phyloP scores from a whole-genome alignment of 768 basidiomycete genomes.

The Tricholoma saponaceum region DNA sequence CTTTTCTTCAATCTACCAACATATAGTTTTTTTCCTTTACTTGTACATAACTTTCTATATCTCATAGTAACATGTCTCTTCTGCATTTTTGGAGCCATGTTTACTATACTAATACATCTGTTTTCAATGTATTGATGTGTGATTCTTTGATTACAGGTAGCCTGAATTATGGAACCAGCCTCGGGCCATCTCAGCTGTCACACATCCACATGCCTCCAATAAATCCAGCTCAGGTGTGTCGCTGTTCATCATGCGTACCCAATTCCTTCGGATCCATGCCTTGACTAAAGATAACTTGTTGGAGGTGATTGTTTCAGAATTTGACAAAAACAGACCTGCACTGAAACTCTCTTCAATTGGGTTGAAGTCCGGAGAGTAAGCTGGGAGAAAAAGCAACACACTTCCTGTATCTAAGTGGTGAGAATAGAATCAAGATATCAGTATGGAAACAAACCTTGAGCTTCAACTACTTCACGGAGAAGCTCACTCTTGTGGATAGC shows the following conservation, averaged over 20 bases:
- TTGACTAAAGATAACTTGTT: no score
- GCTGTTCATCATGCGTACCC: not conserved
- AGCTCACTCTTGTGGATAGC: not conserved
- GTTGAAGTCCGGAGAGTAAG: slow-evolving; percentile 33
- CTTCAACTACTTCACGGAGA: slow-evolving; percentile 24
- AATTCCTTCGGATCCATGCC: slow-evolving; percentile 19
- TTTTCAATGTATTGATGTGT: not conserved
- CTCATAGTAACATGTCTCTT: not conserved
- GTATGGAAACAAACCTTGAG: slow-evolving; percentile 26
- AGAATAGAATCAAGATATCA: slow-evolving; percentile 18
- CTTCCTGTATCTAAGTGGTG: slow-evolving; percentile 11
- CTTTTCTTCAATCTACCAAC: not conserved
- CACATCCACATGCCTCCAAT: slow-evolving; percentile 17
- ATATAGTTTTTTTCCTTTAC: not conserved
- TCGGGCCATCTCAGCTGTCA: slow-evolving; percentile 22
- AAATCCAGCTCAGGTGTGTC: slow-evolving; percentile 15
- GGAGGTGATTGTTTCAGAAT: not conserved
- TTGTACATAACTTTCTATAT: not conserved
- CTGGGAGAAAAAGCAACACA: slow-evolving; percentile 23
- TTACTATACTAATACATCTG: not conserved
- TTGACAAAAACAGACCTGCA: slow-evolving; percentile 2
- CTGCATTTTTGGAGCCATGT: not conserved
- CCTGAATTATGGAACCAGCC: slow-evolving; percentile 24
- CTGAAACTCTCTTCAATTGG: slow-evolving; percentile 31
- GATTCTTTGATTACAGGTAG: not conserved